Percentiles rank a stretch among this genome's conserved stretches.
Conservation (phyloP, 441 rosid species). For the Adansonia madagascariensis region DNA sequence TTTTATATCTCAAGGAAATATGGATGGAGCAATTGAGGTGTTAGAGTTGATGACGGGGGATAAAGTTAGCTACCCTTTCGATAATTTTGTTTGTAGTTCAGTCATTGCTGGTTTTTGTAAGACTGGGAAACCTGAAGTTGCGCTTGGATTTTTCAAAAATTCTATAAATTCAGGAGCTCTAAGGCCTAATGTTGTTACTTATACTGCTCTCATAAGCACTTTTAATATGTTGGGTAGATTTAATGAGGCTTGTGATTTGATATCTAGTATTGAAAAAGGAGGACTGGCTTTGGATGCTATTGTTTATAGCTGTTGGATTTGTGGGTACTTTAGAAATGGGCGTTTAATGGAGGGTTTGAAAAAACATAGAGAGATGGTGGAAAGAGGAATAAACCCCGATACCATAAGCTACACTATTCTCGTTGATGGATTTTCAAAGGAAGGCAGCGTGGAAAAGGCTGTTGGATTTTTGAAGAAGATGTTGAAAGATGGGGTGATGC, state of each 20-base stretch:
- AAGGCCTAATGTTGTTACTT: conserved; percentile 62
- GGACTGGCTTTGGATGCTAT: conserved; percentile 63
- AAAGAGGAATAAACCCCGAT: conserved; percentile 53
- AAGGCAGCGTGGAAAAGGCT: conserved; percentile 47
- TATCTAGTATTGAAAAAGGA: conserved; percentile 53
- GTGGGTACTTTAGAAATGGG: conserved; percentile 51
- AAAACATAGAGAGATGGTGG: conserved; percentile 54
- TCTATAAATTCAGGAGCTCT: conserved; percentile 54
- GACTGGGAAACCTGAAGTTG: conserved; percentile 73
- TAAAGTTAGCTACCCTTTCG: conserved; percentile 53
- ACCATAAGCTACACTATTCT: conserved; percentile 58
- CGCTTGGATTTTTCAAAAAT: conserved; percentile 55
- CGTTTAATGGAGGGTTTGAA: conserved; percentile 49
- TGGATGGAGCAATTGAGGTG: conserved; percentile 61
- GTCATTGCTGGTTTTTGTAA: conserved; percentile 68
- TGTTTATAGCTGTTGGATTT: conserved; percentile 71
- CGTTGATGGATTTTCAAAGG: conserved; percentile 59
- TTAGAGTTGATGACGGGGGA: conserved; percentile 62
- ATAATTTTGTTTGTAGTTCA: conserved; percentile 71
- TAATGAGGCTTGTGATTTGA: conserved; percentile 52
- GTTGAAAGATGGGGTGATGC: conserved; percentile 57
- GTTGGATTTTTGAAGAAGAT: conserved; percentile 64
- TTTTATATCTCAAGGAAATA: conserved; percentile 54
- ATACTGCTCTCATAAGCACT: conserved; percentile 57
- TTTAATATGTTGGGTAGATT: conserved; percentile 64